phyloP scores from a whole-genome alignment of 257 asterid genomes.

The Eustoma russellianum region DNA sequence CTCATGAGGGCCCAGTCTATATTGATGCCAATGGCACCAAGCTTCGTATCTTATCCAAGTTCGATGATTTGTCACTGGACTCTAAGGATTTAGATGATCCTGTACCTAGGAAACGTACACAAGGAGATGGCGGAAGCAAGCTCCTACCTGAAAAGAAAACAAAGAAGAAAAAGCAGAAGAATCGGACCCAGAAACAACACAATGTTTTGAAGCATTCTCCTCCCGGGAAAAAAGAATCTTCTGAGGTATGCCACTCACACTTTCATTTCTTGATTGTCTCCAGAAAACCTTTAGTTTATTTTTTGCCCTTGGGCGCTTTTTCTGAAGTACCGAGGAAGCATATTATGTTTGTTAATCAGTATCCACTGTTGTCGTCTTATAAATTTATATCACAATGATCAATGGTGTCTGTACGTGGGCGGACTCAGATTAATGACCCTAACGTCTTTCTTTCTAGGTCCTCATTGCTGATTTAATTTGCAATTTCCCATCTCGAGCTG shows the following conservation, averaged over 20 bases:
- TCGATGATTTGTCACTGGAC: conserved; percentile 22
- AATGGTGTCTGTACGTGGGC: too few relatives aligned
- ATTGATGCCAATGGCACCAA: conserved; percentile 76
- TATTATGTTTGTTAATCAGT: background rate
- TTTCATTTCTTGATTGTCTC: conserved; percentile 1
- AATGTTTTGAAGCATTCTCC: conserved; percentile 29
- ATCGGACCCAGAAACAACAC: conserved; percentile 26
- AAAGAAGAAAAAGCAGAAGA: conserved; percentile 23
- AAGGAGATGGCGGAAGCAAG: conserved; percentile 35
- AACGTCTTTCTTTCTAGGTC: background rate
- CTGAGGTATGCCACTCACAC: conserved; percentile 7
- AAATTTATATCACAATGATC: background rate
- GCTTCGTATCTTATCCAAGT: conserved; percentile 68
- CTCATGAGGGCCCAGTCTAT: conserved; percentile 57
- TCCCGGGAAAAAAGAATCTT: conserved; percentile 15
- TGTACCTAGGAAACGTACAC: conserved; percentile 23
- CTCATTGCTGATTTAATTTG: background rate
- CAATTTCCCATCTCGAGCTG: background rate
- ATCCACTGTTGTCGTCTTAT: background rate
- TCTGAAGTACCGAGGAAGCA: background rate
- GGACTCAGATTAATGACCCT: too few relatives aligned
- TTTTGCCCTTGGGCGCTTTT: background rate
- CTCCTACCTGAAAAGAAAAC: conserved; percentile 37
- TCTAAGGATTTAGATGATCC: conserved; percentile 23
- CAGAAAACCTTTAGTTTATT: conserved; percentile 3